Evolutionary conservation across 1,284 basidiomycete species (phyloP).

Genomic region (Pterulicium gracile): DNA sequence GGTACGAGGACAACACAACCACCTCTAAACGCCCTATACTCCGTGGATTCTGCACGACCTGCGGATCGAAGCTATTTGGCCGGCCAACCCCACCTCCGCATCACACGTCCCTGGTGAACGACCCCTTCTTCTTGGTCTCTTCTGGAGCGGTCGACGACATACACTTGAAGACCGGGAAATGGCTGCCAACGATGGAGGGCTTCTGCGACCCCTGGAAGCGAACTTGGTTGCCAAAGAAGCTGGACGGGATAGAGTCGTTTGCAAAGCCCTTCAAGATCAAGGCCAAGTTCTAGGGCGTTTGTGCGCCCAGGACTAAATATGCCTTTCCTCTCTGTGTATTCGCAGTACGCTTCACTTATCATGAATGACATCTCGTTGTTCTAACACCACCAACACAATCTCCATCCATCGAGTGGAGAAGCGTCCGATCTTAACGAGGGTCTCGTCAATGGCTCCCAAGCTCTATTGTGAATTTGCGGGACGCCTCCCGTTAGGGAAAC

Average conservation of each 20-base stretch:
- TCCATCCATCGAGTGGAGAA: too few species aligned
- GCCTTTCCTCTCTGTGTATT: too few species aligned
- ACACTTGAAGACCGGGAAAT: not conserved
- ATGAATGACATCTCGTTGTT: too few species aligned
- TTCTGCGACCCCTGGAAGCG: not conserved
- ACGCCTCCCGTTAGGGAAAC: too few species aligned
- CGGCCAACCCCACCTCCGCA: slow-evolving; percentile 10
- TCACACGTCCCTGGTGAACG: too few species aligned
- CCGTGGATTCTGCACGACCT: slow-evolving; percentile 23
- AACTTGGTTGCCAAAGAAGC: slow-evolving; percentile 14
- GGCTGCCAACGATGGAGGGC: not conserved
- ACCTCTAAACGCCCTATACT: slow-evolving; percentile 19
- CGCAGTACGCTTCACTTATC: too few species aligned
- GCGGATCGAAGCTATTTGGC: slow-evolving; percentile 23
- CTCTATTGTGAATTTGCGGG: too few species aligned
- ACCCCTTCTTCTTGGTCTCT: not conserved
- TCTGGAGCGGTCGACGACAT: not conserved
- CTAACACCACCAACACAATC: too few species aligned
- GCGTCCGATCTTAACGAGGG: too few species aligned
- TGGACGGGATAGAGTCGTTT: not conserved
- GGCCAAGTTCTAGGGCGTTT: not conserved
- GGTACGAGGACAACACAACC: slow-evolving; percentile 20
- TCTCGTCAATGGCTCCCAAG: too few species aligned
- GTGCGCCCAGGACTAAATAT: too few species aligned
- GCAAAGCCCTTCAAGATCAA: not conserved